Percentiles rank a stretch among this genome's conserved stretches.
Conservation (phyloP, 2,329 filamentous ascomycete genomes). For the Aspergillus brunneoviolaceus region DNA sequence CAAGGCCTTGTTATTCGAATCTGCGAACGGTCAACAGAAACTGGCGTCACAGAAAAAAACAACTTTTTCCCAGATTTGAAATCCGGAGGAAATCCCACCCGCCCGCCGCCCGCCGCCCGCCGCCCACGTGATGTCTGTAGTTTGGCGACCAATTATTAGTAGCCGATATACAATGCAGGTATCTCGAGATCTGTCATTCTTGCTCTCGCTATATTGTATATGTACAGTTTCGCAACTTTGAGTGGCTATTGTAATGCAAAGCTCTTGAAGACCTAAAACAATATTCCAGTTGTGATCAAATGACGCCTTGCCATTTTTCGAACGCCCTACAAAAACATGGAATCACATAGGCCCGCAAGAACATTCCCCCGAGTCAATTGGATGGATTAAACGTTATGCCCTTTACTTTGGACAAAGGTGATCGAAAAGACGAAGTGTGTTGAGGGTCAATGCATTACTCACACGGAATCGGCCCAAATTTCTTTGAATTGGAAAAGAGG, state of each 20-base stretch:
- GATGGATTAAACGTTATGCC: neutral
- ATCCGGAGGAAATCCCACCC: conserved; percentile 8
- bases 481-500: neutral
- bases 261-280: neutral
- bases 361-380: neutral
- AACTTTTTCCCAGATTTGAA: conserved; percentile 3
- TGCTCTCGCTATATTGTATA: neutral
- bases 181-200: neutral
- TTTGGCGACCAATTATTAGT: neutral
- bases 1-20: neutral
- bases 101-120: conserved; percentile 3
- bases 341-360: neutral
- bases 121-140: conserved; percentile 4
- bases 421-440: neutral
- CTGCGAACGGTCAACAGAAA: neutral
- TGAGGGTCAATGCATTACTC: neutral
- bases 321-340: conserved; percentile 7
- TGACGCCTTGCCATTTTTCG: conserved; percentile 13
- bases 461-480: neutral
- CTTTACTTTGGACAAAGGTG: neutral
- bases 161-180: conserved; percentile 5
- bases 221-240: neutral
- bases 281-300: neutral
- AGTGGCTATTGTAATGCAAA: neutral
- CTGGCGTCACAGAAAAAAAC: neutral